Evolutionary conservation across 306 rosid genomes (phyloP), one percentile per base, ranked within the genome.

Genomic region (Rubus parviflorus): DNA sequence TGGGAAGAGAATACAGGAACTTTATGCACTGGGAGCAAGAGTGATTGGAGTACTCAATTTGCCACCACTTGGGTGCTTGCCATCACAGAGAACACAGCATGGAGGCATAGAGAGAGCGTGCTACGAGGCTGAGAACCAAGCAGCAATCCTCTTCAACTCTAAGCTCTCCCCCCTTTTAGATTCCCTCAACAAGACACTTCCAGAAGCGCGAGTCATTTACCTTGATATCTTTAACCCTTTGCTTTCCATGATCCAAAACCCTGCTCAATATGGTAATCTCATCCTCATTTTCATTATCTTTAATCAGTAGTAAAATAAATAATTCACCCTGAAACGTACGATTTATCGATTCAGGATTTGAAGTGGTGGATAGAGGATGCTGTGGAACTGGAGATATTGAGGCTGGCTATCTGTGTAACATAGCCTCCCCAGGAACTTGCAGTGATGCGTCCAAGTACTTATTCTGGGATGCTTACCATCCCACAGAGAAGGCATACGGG

Each of bases 381-480:
- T 93, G 98, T 81, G 97, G 97, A 37, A 90, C 89, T n/a, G 95
- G 98, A 75, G 42, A 76, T 20, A 54, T 89, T n/a, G 98, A 88
- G 81, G 91, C 65, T 8, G 43, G 86, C 79, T 8, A 83, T 58
- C 38, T 84, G 16, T 90, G 98, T 56, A 93, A 87, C 48, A 77
- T 25, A 45, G 47, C 4, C 49, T 77, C 70, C 45, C 6, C 46
- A 35, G 11, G 46, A 7, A 68, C 85, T 8, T 93, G 94, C 66
- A 41, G 68, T 0, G 70, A 90, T 22, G 56, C 86, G 16, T 52
- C 85, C 5, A 79, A 77, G 8, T 88, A 89, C 69, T 4, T 93
- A 63, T 93, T 90, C 40, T 90, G 92, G 92, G 97, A 92, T 75
- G 77, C 88, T 66, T 87, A 81, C 75, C 94, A 89, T 77, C 96